Conservation (phyloP, 1,284 basidiomycete genomes). For the Takashimella tepidaria region DNA sequence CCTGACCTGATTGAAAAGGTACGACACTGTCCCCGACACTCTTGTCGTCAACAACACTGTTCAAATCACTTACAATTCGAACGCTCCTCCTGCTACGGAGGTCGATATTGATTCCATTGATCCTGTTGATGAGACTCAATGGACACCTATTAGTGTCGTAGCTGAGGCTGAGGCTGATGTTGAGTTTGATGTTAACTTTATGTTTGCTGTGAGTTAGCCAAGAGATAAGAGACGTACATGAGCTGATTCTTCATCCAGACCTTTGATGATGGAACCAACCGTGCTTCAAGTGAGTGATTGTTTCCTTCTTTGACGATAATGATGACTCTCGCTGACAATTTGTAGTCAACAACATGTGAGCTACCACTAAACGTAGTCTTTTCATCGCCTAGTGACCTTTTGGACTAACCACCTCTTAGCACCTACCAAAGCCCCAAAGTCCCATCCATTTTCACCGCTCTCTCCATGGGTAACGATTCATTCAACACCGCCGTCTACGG, state of each 20-base stretch:
- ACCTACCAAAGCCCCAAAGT: slow-evolving; percentile 53
- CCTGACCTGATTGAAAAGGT: too few relatives aligned
- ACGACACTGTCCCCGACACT: slow-evolving; percentile 66
- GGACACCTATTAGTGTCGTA: slow-evolving; percentile 42
- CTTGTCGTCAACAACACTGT: slow-evolving; percentile 76
- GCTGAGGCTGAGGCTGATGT: slow-evolving; percentile 43
- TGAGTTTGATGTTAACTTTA: slow-evolving; percentile 45
- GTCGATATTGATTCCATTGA: slow-evolving; percentile 10
- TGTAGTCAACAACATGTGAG: slow-evolving; percentile 49
- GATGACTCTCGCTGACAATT: too few relatives aligned
- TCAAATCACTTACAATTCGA: slow-evolving; percentile 60
- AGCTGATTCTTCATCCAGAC: slow-evolving; percentile 26
- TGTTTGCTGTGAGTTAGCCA: slow-evolving; percentile 43
- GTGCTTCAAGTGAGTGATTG: too few relatives aligned
- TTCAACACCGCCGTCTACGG: slow-evolving; percentile 70
- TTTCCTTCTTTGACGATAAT: too few relatives aligned
- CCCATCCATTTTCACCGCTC: slow-evolving; percentile 67
- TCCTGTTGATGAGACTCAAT: slow-evolving; percentile 48
- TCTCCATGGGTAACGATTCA: slow-evolving; percentile 71
- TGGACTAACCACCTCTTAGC: slow-evolving; percentile 8
- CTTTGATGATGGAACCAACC: slow-evolving; percentile 48
- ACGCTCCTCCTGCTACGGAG: slow-evolving; percentile 17
- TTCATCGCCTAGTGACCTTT: too few relatives aligned
- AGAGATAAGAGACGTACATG: background rate
- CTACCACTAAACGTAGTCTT: too few relatives aligned